Conservation (phyloP, 306 rosid species). For the Vigna unguiculata region DNA sequence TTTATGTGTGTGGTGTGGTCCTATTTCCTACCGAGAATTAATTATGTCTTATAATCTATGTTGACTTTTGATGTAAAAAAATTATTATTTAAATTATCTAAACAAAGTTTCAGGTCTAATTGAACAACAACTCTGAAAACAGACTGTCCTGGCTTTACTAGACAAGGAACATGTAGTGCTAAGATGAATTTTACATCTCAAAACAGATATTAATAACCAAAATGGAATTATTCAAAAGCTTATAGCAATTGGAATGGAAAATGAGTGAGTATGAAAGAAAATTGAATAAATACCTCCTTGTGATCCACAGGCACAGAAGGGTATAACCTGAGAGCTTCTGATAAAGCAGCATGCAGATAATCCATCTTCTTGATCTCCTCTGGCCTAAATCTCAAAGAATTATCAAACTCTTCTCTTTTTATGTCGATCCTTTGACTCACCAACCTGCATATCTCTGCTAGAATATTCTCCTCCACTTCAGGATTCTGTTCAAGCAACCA, state of each 20-base stretch:
- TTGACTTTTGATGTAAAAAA: background rate
- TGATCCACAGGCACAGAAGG: conserved; percentile 97
- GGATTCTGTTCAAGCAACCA: conserved; percentile 78
- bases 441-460: conserved; percentile 64
- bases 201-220: background rate
- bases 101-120: background rate
- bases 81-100: background rate
- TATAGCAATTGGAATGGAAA: background rate
- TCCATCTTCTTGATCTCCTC: conserved; percentile 94
- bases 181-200: background rate
- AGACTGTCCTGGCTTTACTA: background rate
- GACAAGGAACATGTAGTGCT: background rate
- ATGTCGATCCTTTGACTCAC: conserved; percentile 55
- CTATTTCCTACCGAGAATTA: background rate
- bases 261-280: background rate
- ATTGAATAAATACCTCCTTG: conserved; percentile 72
- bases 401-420: conserved; percentile 37
- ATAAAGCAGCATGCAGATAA: conserved; percentile 90
- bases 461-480: conserved; percentile 65
- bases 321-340: conserved; percentile 85
- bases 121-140: background rate
- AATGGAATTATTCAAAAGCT: background rate
- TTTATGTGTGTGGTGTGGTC: background rate
- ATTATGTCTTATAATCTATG: background rate
- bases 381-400: conserved; percentile 53